A percentile compares a stretch with the other conserved stretches of the same genome.
These are phyloP conservation scores for Eucalyptus pauciflora DNA, from an alignment of 345 rosid genomes.

Conservation along the genomic window DNA sequence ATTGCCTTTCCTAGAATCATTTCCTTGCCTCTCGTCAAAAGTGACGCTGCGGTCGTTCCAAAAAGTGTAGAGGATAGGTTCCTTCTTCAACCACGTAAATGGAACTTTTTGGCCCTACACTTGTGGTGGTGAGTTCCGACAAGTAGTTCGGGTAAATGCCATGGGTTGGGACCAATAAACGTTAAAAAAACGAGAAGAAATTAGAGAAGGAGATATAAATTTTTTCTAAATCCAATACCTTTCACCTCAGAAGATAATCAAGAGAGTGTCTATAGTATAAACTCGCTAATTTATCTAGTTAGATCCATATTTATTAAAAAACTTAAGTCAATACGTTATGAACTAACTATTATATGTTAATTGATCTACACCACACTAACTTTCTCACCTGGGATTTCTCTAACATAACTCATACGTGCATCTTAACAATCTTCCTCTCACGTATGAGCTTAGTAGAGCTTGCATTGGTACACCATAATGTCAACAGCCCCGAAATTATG, in stretches of 20 bases:
- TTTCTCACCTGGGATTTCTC: accelerated
- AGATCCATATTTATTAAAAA: too few relatives aligned
- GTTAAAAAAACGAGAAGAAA: not conserved
- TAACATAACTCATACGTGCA: too few relatives aligned
- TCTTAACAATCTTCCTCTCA: not conserved
- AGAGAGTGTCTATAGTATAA: too few relatives aligned
- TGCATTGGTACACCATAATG: not conserved
- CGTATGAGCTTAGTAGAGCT: accelerated
- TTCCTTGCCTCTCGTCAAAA: not conserved
- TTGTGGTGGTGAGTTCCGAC: not conserved
- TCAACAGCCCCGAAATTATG: accelerated
- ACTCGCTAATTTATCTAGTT: accelerated
- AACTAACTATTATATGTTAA: too few relatives aligned
- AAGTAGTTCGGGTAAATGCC: not conserved
- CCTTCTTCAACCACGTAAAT: not conserved
- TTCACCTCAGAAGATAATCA: not conserved
- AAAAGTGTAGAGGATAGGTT: not conserved
- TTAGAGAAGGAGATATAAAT: too few relatives aligned
- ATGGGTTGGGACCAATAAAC: not conserved
- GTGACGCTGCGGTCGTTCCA: not conserved
- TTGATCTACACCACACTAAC: too few relatives aligned
- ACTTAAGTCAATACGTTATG: accelerated
- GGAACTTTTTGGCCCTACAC: not conserved
- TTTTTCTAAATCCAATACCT: not conserved
- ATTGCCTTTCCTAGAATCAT: not conserved